Percentiles rank a stretch among this genome's conserved stretches.
These are phyloP conservation scores for Mycena venus DNA, from an alignment of 768 basidiomycete genomes.

Conservation along the genomic window DNA sequence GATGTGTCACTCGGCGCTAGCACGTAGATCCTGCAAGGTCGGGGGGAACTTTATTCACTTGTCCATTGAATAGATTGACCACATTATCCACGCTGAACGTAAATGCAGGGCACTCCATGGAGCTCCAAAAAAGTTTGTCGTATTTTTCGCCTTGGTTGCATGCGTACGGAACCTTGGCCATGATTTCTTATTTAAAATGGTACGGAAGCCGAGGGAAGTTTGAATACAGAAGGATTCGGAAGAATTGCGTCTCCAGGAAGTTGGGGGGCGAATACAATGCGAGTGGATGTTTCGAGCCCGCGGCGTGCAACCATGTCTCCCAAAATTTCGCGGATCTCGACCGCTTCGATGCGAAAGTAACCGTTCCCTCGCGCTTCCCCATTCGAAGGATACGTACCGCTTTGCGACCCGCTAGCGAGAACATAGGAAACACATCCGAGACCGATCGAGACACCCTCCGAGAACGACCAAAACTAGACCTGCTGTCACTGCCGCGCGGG, in stretches of 20 bases:
- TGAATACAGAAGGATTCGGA: slow-evolving; percentile 3
- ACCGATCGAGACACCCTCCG: slow-evolving; percentile 84
- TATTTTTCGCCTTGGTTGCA: neutral
- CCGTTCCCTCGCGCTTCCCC: slow-evolving; percentile 45
- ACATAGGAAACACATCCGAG: slow-evolving; percentile 77
- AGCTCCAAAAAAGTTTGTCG: neutral
- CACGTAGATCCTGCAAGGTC: slow-evolving; percentile 14
- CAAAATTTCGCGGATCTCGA: neutral
- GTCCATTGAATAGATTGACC: slow-evolving; percentile 2
- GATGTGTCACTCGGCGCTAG: slow-evolving; percentile 1
- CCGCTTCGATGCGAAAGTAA: neutral
- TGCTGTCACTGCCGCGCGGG: slow-evolving; percentile 74
- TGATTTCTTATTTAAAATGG: slow-evolving; percentile 1
- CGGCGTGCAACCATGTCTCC: neutral
- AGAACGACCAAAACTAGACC: neutral
- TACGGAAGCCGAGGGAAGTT: slow-evolving; percentile 21
- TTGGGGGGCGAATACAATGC: neutral
- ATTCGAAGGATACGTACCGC: neutral
- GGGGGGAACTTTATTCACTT: slow-evolving; percentile 1
- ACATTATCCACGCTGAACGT: slow-evolving; percentile 9
- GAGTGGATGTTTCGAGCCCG: neutral
- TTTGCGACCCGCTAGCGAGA: slow-evolving; percentile 52
- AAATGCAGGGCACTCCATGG: neutral
- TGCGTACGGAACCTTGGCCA: neutral
- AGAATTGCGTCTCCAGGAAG: slow-evolving; percentile 16